Evolutionary conservation across 176 grass and related monocot species (phyloP).

Genomic region (Secale cereale): DNA sequence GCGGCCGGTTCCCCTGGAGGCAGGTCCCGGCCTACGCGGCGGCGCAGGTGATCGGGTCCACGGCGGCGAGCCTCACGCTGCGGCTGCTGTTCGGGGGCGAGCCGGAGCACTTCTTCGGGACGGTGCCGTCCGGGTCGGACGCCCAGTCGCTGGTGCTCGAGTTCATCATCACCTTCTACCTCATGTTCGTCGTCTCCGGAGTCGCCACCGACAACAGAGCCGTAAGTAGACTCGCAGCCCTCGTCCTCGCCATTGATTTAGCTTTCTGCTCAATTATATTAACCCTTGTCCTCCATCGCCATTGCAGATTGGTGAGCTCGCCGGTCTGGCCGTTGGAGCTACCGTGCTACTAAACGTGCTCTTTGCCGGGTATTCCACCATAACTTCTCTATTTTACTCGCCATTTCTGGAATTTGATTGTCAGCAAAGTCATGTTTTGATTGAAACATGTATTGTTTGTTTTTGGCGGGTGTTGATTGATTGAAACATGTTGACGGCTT

Average conservation of each 20-base stretch:
- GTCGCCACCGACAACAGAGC: slow-evolving; percentile 95
- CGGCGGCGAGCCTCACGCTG: slow-evolving; percentile 58
- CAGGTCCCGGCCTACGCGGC: slow-evolving; percentile 75
- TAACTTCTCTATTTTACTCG: neutral
- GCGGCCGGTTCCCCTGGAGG: slow-evolving; percentile 74
- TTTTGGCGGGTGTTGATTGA: neutral
- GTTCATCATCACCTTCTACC: slow-evolving; percentile 91
- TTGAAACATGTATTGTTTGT: neutral
- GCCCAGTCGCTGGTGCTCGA: slow-evolving; percentile 75
- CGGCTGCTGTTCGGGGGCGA: slow-evolving; percentile 49
- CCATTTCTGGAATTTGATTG: neutral
- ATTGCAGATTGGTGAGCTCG: slow-evolving; percentile 81
- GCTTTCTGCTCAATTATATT: neutral
- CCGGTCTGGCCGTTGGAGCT: slow-evolving; percentile 78
- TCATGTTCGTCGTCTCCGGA: slow-evolving; percentile 96
- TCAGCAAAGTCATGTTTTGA: neutral
- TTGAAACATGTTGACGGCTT: neutral
- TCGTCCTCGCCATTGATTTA: neutral
- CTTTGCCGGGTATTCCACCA: slow-evolving; percentile 44
- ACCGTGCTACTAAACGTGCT: slow-evolving; percentile 67
- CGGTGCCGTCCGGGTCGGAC: slow-evolving; percentile 56
- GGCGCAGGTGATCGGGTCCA: slow-evolving; percentile 56
- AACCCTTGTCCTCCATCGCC: too few relatives aligned
- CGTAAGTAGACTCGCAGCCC: slow-evolving; percentile 23
- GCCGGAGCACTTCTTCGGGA: slow-evolving; percentile 63